Percentiles rank a stretch among this genome's conserved stretches.
Evolutionary conservation across 192 early-diverging fungal species (phyloP).

Genomic region (Mycoemilia scoparia): DNA sequence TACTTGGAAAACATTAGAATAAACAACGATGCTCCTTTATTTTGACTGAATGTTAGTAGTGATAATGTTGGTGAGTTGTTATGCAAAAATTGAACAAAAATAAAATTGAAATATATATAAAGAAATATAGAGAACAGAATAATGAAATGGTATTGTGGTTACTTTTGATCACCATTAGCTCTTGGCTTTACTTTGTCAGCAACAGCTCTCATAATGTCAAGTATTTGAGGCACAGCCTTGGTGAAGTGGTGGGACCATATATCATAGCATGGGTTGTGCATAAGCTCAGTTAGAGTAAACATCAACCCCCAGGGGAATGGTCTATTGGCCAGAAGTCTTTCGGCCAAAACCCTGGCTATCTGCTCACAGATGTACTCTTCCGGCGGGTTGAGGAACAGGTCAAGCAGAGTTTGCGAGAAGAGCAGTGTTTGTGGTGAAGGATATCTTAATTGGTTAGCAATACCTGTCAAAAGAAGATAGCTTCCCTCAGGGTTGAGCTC

Average conservation of each 20-base stretch:
- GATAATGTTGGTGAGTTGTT: too few species aligned
- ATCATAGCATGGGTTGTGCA: conserved; percentile 70
- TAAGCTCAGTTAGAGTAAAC: conserved; percentile 93
- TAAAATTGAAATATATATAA: too few species aligned
- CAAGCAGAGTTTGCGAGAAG: conserved; percentile 73
- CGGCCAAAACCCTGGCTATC: conserved; percentile 83
- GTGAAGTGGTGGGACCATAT: conserved; percentile 55
- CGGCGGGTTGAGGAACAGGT: conserved; percentile 44
- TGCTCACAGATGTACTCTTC: conserved; percentile 82
- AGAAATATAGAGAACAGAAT: too few species aligned
- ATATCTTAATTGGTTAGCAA: conserved; percentile 92
- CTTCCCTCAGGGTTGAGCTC: conserved; percentile 46
- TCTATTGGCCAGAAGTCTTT: conserved; percentile 86
- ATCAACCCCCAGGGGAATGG: conserved; percentile 96
- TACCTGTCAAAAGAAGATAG: conserved; percentile 76
- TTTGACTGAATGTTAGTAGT: too few species aligned
- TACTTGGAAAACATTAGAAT: too few species aligned
- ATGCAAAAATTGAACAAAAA: too few species aligned
- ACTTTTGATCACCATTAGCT: too few species aligned
- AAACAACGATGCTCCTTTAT: too few species aligned
- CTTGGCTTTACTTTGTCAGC: conserved; percentile 7
- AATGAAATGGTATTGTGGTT: too few species aligned
- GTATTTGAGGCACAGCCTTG: conserved; percentile 23
- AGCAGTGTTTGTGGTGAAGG: conserved; percentile 95
- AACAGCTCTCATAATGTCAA: conserved; percentile 27